These are phyloP conservation scores for Kokia cookei DNA, from an alignment of 441 rosid species.

Conservation along the genomic window DNA sequence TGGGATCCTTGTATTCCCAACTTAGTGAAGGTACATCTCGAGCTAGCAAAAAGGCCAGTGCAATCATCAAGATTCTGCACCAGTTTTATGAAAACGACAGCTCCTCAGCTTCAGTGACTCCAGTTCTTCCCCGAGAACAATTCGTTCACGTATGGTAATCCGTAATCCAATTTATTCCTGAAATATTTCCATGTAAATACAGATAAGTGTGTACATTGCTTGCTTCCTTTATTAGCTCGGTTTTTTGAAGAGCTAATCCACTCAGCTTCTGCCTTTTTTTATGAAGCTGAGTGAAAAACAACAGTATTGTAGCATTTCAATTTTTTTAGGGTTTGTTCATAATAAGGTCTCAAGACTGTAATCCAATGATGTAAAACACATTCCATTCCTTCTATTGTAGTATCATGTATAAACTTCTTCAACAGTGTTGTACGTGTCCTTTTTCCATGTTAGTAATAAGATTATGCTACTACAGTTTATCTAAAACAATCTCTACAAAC, in stretches of 20 bases:
- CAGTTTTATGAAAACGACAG: conserved; percentile 50
- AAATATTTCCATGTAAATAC: conserved; percentile 19
- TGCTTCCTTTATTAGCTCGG: conserved; percentile 24
- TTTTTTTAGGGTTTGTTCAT: neutral
- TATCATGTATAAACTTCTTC: neutral
- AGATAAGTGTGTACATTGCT: conserved; percentile 15
- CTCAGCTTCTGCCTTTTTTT: conserved; percentile 33
- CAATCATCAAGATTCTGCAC: conserved; percentile 62
- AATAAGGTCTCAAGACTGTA: neutral
- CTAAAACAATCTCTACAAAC: neutral
- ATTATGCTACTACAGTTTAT: neutral
- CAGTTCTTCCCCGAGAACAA: conserved; percentile 40
- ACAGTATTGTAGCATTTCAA: neutral
- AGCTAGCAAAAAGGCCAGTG: conserved; percentile 64
- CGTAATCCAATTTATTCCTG: conserved; percentile 21
- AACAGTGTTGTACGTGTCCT: neutral
- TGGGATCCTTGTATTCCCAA: conserved; percentile 60
- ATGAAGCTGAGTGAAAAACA: conserved; percentile 27
- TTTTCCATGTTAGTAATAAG: conserved; percentile 1
- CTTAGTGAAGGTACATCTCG: conserved; percentile 61
- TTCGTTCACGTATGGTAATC: conserved; percentile 55
- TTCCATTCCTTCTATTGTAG: neutral
- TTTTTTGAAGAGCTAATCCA: conserved; percentile 38
- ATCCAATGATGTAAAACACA: conserved; percentile 3
- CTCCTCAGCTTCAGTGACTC: conserved; percentile 25